phyloP scores from a whole-genome alignment of 2,329 filamentous ascomycete genomes.

The Penicillium sp. region DNA sequence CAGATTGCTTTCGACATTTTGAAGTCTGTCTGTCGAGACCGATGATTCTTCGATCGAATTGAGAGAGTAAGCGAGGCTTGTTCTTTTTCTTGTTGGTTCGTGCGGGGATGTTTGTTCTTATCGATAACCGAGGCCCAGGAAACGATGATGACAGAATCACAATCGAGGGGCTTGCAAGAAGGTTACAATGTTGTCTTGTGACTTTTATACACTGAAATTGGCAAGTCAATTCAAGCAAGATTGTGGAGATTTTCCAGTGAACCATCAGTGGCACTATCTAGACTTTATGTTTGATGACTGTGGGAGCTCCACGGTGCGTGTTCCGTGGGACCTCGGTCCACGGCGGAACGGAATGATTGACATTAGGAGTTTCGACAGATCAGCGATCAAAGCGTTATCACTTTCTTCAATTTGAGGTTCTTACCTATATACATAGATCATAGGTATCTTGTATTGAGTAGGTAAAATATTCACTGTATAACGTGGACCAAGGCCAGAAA shows the following conservation, averaged over 20 bases:
- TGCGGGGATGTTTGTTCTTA: conserved; percentile 21
- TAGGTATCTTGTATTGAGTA: not conserved
- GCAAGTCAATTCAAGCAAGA: not conserved
- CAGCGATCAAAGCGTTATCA: not conserved
- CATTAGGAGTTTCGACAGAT: conserved; percentile 8
- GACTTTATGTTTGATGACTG: not conserved
- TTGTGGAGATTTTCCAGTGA: not conserved
- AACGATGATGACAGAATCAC: not conserved
- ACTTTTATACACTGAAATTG: too few relatives aligned
- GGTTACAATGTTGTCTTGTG: not conserved
- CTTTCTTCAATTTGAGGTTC: conserved; percentile 12
- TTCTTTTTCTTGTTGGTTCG: not conserved
- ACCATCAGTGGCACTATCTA: not conserved
- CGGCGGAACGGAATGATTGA: not conserved
- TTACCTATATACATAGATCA: too few relatives aligned
- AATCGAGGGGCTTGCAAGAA: not conserved
- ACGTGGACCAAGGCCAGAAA: not conserved
- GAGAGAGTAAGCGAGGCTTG: not conserved
- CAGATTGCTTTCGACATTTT: conserved; percentile 49
- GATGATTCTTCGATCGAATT: not conserved
- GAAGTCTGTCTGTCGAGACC: not conserved
- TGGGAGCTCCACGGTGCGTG: not conserved
- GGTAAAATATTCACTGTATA: not conserved
- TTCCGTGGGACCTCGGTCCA: conserved; percentile 14
- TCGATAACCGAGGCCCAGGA: conserved; percentile 19